Base-by-base conservation (phyloP, 768 basidiomycete species). In the Leucosporidium scottii region DNA sequence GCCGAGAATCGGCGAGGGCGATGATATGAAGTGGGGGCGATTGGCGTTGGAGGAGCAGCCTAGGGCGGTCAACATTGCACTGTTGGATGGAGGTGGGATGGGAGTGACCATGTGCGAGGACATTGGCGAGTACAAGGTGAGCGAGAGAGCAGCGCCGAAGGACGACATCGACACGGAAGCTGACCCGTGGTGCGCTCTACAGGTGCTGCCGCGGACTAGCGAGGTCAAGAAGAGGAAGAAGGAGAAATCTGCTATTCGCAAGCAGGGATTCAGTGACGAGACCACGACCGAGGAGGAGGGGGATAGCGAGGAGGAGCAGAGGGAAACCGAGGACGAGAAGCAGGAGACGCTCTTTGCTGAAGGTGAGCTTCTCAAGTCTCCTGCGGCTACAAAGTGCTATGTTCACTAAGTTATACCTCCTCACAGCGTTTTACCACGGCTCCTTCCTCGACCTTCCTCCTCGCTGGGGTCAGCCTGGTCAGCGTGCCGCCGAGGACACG, bases 91-190 rank as follows among this genome's bases (percentile, higher is more conserved):
- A 10, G 34, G 34, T 34, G 34, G 34, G 10, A 34, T 34, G 34
- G 34, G 34, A 34, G 34, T 34, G 34, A 34, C 34, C 34, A 34
- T 34, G 34, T 34, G 39, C 27, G 62, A 56, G 56, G 70, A 71
- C 28, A 3, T 67, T 1, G 70, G 70, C 15, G 34, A 50, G 21
- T 71, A 71, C 59, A 36, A 20, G 28, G 70, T 67, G 21, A 48
- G 65, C 10, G 34, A 10, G 4, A 10, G 34, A 5, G 34, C 34
- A 34, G 4, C 34, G 34, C 34, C 34, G 34, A 34, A n/a, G n/a
- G 34, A 34, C 5, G 34, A 34, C 4, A 10, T 13, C 28, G 61
- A 6, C 17, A 47, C 2, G 18, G 13, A 30, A 28, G 25, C 27
- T 31, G 44, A 50, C 53, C n/a, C 21, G n/a, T 25, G 18, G 12